A percentile compares a stretch with the other conserved stretches of the same genome.
Evolutionary conservation across 2,329 filamentous ascomycete genomes (phyloP).

Genomic region (Xylaria sp.): DNA sequence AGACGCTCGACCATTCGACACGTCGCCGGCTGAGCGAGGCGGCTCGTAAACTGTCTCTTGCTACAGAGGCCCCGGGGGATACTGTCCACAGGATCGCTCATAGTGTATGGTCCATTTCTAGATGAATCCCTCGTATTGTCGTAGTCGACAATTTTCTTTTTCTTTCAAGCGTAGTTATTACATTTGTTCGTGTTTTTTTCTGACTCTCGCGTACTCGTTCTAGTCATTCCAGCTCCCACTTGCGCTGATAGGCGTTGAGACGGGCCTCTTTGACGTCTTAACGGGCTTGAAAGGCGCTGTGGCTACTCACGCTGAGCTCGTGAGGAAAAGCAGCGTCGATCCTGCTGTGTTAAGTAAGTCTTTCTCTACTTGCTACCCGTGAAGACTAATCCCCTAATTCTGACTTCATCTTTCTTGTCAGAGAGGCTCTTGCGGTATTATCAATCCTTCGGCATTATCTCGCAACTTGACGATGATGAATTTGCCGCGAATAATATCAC

Average conservation of each 20-base stretch:
- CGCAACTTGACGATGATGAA: conserved; percentile 34
- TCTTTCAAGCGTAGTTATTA: not conserved
- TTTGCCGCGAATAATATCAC: conserved; percentile 43
- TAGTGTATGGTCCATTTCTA: conserved; percentile 13
- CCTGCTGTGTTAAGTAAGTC: conserved; percentile 39
- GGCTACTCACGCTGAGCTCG: conserved; percentile 25
- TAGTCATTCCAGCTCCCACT: conserved; percentile 36
- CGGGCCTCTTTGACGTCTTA: conserved; percentile 33
- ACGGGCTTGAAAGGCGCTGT: conserved; percentile 9
- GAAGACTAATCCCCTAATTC: not conserved
- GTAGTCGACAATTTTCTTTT: not conserved
- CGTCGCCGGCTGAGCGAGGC: conserved; percentile 35
- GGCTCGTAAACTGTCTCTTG: conserved; percentile 32
- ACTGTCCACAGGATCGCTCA: conserved; percentile 34
- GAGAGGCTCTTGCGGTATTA: conserved; percentile 43
- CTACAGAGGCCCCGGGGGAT: conserved; percentile 32
- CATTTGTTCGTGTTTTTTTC: not conserved
- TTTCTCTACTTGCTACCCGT: not conserved
- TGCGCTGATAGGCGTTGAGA: conserved; percentile 33
- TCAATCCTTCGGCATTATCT: conserved; percentile 41
- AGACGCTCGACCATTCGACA: conserved; percentile 30
- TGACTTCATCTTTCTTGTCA: conserved; percentile 1
- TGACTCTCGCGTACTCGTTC: not conserved
- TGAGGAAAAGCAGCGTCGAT: conserved; percentile 33
- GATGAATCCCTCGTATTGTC: not conserved